These are phyloP conservation scores for Neurospora sp. DNA, from an alignment of 495 filamentous ascomycete genomes.

Conservation along the genomic window DNA sequence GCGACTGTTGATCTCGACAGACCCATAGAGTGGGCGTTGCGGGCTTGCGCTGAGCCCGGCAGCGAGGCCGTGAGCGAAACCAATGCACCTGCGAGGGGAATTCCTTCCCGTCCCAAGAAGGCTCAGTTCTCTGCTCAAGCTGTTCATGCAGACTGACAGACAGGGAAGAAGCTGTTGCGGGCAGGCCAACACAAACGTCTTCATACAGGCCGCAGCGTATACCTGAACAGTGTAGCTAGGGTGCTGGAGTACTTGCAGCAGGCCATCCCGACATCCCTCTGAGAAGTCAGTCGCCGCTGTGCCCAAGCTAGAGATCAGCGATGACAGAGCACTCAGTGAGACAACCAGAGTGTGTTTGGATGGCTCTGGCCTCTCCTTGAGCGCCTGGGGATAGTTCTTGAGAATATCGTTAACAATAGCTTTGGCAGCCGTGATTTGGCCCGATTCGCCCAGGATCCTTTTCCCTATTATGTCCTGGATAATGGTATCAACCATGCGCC, in stretches of 20 bases:
- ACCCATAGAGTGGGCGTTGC: slow-evolving; percentile 82
- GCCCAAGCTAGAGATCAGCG: slow-evolving; percentile 69
- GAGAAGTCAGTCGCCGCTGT: slow-evolving; percentile 68
- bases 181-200: slow-evolving; percentile 78
- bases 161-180: slow-evolving; percentile 86
- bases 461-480: slow-evolving; percentile 76
- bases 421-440: slow-evolving; percentile 71
- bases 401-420: slow-evolving; percentile 77
- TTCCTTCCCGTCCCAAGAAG: slow-evolving; percentile 66
- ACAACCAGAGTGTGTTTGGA: slow-evolving; percentile 76
- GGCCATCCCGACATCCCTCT: slow-evolving; percentile 72
- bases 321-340: slow-evolving; percentile 67
- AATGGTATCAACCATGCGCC: slow-evolving; percentile 75
- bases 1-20: slow-evolving; percentile 87
- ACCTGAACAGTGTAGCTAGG: slow-evolving; percentile 94
- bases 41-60: slow-evolving; percentile 85
- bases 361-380: slow-evolving; percentile 87
- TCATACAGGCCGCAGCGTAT: slow-evolving; percentile 72
- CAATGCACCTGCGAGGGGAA: slow-evolving; percentile 74
- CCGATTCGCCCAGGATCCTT: slow-evolving; percentile 76
- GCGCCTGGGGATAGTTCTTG: slow-evolving; percentile 87
- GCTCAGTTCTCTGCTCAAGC: slow-evolving; percentile 73
- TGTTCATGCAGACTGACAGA: slow-evolving; percentile 94
- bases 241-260: slow-evolving; percentile 87
- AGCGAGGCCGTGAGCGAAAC: slow-evolving; percentile 87